Evolutionary conservation across 108 stramenopile genomes (phyloP).

Genomic region (Cylindrotheca fusiformis): DNA sequence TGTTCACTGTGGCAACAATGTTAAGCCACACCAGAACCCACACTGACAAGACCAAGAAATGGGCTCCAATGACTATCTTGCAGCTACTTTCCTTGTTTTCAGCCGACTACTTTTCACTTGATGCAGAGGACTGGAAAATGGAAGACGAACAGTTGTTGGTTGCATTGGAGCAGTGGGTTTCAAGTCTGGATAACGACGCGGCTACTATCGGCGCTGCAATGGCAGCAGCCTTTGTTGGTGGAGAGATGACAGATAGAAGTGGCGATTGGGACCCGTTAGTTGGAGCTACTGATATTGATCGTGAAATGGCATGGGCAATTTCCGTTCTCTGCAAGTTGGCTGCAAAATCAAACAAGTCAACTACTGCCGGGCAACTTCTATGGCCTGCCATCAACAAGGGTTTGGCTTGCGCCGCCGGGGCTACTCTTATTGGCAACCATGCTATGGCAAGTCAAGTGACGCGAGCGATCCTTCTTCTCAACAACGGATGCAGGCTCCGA

Average conservation of each 20-base stretch:
- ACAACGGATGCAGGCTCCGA: conserved; percentile 62
- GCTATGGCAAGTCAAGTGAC: conserved; percentile 36
- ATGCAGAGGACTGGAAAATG: conserved; percentile 24
- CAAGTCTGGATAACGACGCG: background rate
- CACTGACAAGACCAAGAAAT: background rate
- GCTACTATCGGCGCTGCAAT: conserved; percentile 19
- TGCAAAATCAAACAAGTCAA: background rate
- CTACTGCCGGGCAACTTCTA: conserved; percentile 46
- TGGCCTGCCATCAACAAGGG: conserved; percentile 86
- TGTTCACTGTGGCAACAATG: conserved; percentile 18
- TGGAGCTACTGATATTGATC: conserved; percentile 35
- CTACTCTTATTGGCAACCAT: conserved; percentile 16
- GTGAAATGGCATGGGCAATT: conserved; percentile 40
- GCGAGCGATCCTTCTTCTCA: conserved; percentile 64
- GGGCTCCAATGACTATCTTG: conserved; percentile 23
- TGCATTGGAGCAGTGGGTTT: conserved; percentile 3
- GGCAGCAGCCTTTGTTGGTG: conserved; percentile 35
- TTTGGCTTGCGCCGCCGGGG: conserved; percentile 31
- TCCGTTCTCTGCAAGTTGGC: conserved; percentile 38
- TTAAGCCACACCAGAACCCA: conserved; percentile 1
- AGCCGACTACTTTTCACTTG: conserved; percentile 21
- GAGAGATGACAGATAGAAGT: conserved; percentile 3
- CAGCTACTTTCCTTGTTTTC: conserved; percentile 11
- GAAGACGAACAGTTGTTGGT: conserved; percentile 22
- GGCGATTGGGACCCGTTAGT: conserved; percentile 36